These are phyloP conservation scores for Magnaporthiopsis incrustans DNA, from an alignment of 2,329 filamentous ascomycete genomes.

Conservation along the genomic window DNA sequence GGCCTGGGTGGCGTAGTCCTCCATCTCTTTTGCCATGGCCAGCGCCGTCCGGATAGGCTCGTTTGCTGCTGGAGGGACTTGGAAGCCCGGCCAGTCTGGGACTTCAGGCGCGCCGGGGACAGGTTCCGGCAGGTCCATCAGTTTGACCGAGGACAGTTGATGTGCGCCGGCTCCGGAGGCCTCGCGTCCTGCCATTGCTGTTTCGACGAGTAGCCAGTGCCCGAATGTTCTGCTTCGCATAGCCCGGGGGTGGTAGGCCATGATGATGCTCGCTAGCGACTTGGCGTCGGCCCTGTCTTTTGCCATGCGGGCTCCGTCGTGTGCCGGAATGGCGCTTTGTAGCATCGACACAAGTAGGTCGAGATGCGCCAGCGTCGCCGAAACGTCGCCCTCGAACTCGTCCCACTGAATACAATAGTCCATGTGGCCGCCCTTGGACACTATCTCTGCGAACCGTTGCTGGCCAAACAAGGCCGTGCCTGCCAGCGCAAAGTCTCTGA, in stretches of 20 bases:
- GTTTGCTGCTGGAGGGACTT: background rate
- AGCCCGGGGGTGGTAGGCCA: background rate
- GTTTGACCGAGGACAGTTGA: background rate
- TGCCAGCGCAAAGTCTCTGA: background rate
- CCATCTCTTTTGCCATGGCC: background rate
- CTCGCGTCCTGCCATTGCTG: background rate
- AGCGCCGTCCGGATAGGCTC: background rate
- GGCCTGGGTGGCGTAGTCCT: background rate
- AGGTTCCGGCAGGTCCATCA: background rate
- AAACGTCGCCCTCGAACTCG: background rate
- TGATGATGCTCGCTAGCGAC: background rate
- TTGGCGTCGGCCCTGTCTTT: constrained; percentile 1
- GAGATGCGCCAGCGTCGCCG: background rate
- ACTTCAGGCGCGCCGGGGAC: background rate
- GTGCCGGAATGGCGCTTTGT: background rate
- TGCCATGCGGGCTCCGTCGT: background rate
- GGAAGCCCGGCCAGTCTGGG: background rate
- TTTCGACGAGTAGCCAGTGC: background rate
- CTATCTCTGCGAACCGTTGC: background rate
- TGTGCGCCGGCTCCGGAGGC: background rate
- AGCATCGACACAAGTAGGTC: background rate
- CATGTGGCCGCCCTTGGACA: background rate
- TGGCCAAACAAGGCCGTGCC: background rate
- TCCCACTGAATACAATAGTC: background rate
- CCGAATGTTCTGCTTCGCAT: background rate